A percentile compares a stretch with the other conserved stretches of the same genome.
phyloP scores from a whole-genome alignment of 768 basidiomycete species.

The Auricularia cornea region DNA sequence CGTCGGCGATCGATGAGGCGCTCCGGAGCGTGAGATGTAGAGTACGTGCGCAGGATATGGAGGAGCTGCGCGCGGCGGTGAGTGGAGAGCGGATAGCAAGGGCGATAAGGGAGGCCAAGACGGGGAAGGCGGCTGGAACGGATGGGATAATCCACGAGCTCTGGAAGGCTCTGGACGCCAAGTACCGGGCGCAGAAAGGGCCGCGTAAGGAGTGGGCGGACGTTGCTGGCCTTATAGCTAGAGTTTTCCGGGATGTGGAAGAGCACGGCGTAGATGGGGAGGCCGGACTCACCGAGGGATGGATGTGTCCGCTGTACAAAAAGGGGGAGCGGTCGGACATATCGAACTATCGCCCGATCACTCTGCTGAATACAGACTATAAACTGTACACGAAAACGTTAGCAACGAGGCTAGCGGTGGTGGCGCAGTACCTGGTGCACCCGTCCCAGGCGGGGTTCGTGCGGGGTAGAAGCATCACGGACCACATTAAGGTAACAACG shows the following conservation, averaged over 20 bases:
- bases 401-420: neutral
- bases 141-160: neutral
- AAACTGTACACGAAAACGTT: constrained; percentile 14
- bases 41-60: too few species aligned
- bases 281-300: constrained; percentile 9
- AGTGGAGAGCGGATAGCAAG: too few species aligned
- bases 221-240: neutral
- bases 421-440: constrained; percentile 1
- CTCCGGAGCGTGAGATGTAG: too few species aligned
- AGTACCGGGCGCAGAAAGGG: neutral
- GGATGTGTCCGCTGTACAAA: constrained; percentile 14
- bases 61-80: too few species aligned
- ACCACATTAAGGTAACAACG: constrained; percentile 9
- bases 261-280: neutral
- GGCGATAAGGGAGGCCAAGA: neutral
- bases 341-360: constrained; percentile 15
- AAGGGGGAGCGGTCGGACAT: constrained; percentile 8
- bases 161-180: neutral
- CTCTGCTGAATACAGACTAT: constrained; percentile 16
- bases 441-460: constrained; percentile 15
- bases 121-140: neutral
- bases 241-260: neutral
- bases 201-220: neutral
- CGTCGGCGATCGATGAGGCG: too few species aligned
- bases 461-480: constrained; percentile 8